Evolutionary conservation across 352 stramenopile species (phyloP).

Genomic region (Detonula confervacea): DNA sequence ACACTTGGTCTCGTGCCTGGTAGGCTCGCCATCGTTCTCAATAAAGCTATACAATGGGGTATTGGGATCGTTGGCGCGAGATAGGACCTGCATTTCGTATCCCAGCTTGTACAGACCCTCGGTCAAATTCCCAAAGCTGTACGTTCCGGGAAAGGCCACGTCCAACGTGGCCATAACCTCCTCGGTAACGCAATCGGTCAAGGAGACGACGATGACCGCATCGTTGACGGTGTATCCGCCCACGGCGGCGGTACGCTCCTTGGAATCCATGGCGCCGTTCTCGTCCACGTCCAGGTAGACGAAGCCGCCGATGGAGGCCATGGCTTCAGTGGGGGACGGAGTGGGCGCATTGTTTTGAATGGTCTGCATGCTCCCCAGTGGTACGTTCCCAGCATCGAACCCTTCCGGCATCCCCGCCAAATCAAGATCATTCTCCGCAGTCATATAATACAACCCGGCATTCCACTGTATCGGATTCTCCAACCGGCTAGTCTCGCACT

Average conservation of each 20-base stretch:
- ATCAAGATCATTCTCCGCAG: not conserved
- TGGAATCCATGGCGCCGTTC: constrained; percentile 32
- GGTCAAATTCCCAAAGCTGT: constrained; percentile 41
- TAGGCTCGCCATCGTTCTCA: no score
- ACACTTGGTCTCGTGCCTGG: constrained; percentile 44
- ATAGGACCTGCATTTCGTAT: constrained; percentile 32
- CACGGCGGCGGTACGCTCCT: constrained; percentile 37
- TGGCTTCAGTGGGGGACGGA: not conserved
- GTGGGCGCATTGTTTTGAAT: no score
- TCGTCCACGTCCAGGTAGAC: constrained; percentile 49
- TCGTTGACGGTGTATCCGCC: constrained; percentile 44
- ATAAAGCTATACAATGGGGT: no score
- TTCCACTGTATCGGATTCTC: constrained; percentile 36
- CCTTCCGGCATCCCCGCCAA: not conserved
- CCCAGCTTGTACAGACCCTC: constrained; percentile 51
- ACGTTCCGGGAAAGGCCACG: constrained; percentile 41
- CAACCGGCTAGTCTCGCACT: constrained; percentile 13
- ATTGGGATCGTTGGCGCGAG: not conserved
- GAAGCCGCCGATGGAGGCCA: constrained; percentile 37
- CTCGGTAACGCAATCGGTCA: constrained; percentile 40
- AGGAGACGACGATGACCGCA: constrained; percentile 37
- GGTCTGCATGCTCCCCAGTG: no score
- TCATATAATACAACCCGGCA: constrained; percentile 31
- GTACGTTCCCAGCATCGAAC: no score
- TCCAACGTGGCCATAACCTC: constrained; percentile 4